Conservation (phyloP, 108 stramenopile species). For the Nannochloropsis gaditana region DNA sequence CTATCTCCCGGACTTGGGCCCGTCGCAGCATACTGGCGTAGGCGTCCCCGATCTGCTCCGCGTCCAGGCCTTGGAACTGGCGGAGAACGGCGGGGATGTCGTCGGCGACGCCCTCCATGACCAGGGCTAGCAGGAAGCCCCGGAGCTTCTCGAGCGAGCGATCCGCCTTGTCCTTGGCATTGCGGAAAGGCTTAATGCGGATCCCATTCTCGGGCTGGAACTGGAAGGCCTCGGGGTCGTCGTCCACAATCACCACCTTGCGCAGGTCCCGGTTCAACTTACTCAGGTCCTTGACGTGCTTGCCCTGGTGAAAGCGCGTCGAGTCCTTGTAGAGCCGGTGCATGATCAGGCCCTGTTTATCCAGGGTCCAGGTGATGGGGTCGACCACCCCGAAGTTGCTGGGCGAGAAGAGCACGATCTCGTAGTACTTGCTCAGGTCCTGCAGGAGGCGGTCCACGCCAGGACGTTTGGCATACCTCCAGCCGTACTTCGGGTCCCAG, state of each 20-base stretch:
- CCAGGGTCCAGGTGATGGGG: constrained; percentile 17
- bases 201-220: constrained; percentile 88
- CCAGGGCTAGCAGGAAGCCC: constrained; percentile 57
- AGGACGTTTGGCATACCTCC: constrained; percentile 91
- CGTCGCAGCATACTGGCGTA: constrained; percentile 36
- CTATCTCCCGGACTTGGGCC: constrained; percentile 27
- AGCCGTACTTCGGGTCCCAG: constrained; percentile 88
- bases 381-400: constrained; percentile 40
- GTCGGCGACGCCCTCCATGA: constrained; percentile 49
- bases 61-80: constrained; percentile 47
- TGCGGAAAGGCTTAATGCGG: constrained; percentile 80
- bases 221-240: constrained; percentile 72
- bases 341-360: constrained; percentile 68
- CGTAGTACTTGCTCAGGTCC: constrained; percentile 85
- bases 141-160: constrained; percentile 50
- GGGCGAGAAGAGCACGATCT: constrained; percentile 79
- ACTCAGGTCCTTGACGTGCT: constrained; percentile 83
- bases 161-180: constrained; percentile 59
- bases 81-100: constrained; percentile 48
- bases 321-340: constrained; percentile 87
- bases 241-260: constrained; percentile 84
- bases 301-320: constrained; percentile 77
- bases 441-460: constrained; percentile 87
- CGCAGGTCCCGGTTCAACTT: constrained; percentile 78
- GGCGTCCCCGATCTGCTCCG: constrained; percentile 40